Base-by-base conservation (phyloP, 805 yeast species). In the Kazachstania viticola region DNA sequence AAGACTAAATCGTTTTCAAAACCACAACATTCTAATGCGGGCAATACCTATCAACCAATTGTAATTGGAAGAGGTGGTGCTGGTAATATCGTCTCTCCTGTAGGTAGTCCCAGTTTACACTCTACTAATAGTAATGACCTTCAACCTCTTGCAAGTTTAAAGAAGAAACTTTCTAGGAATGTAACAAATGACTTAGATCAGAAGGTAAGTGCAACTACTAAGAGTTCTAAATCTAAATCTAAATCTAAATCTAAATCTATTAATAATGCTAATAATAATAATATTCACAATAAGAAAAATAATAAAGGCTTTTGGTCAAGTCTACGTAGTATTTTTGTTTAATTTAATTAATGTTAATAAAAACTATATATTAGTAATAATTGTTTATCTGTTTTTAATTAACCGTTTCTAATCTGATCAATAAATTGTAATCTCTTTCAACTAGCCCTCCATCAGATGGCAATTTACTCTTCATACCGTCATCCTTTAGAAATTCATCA, bases 401-500 rank as follows among this genome's bases (percentile, higher is more conserved):
- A n/a, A n/a, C n/a, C n/a, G n/a, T n/a, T n/a, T n/a, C n/a, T 45
- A 81, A 64, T 51, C 80, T 88, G 58, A 78, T 87, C 51, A 80
- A 64, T 44, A 82, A 61, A 48, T 72, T 75, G 60, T 69, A 82
- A 58, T 79, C 75, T 60, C 96, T 76, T 61, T 78, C 83, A 48
- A 79, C 83, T 53, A 91, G 80, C 25, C 94, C 79, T 34, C 97
- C 97, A 54, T 81, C 82, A 27, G 95, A 95, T 39, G 98, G 97
- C 49, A 91, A 69, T n/a, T n/a, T n/a, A n/a, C n/a, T n/a, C 51
- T 80, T 70, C 14, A 94, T 70, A 40, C 71, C 60, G 17, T 88
- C 87, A 13, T 25, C 15, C 75, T 76, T 74, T 56, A 88, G 67
- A 57, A 58, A 80, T 45, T 65, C 58, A 54, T 88, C 98, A 41